These are phyloP conservation scores for Ustilago crameri DNA, from an alignment of 1,284 basidiomycete genomes.

Conservation along the genomic window DNA sequence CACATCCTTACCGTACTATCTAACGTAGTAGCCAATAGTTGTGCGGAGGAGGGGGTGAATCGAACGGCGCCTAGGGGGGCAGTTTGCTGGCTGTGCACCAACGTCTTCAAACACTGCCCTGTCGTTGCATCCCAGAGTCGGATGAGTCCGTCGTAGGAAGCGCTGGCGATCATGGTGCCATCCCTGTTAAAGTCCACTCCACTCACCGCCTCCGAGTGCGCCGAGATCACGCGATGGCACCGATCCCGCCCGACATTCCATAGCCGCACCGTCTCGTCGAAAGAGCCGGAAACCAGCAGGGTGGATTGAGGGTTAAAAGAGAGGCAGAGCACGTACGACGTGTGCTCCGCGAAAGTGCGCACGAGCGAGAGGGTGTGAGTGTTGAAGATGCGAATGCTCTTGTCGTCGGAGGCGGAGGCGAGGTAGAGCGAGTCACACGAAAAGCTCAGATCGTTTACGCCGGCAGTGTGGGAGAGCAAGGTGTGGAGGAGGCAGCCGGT, in stretches of 20 bases:
- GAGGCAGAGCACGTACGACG: conserved; percentile 91
- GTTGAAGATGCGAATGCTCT: conserved; percentile 50
- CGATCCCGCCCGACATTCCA: conserved; percentile 85
- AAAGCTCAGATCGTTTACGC: conserved; percentile 62
- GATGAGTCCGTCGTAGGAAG: conserved; percentile 94
- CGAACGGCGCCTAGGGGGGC: conserved; percentile 86
- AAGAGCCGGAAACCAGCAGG: conserved; percentile 88
- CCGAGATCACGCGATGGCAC: conserved; percentile 72
- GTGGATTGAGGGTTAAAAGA: conserved; percentile 90
- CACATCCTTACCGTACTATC: conserved; percentile 92
- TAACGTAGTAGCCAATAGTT: conserved; percentile 86
- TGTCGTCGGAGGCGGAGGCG: conserved; percentile 61
- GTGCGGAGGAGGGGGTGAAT: conserved; percentile 91
- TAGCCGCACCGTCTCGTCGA: conserved; percentile 91
- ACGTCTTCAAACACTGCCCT: conserved; percentile 94
- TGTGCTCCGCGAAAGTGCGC: conserved; percentile 77
- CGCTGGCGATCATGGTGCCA: conserved; percentile 90
- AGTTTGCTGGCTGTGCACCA: conserved; percentile 90
- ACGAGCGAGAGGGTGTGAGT: conserved; percentile 24
- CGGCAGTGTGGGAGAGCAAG: conserved; percentile 33
- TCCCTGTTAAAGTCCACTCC: conserved; percentile 92
- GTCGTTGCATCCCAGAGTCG: conserved; percentile 88
- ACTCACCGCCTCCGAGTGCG: conserved; percentile 96
- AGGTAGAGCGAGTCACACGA: conserved; percentile 57
- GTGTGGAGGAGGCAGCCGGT: conserved; percentile 48